Percentiles rank a stretch among this genome's conserved stretches.
These are phyloP conservation scores for Metschnikowia cerradonensis DNA, from an alignment of 805 yeast genomes.

Conservation along the genomic window DNA sequence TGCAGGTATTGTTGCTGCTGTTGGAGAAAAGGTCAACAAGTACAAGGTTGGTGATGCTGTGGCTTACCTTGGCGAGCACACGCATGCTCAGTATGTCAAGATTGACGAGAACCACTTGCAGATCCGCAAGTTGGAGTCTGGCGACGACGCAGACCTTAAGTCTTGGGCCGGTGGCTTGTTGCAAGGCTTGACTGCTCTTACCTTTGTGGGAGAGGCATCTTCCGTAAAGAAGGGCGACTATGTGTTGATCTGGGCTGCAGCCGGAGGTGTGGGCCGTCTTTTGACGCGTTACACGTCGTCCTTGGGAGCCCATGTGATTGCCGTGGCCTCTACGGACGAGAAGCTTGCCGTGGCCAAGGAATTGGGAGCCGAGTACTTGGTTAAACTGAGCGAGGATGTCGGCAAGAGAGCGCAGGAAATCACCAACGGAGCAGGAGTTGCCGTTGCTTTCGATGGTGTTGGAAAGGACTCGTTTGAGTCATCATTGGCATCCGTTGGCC, in stretches of 20 bases:
- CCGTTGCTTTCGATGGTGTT: conserved; percentile 66
- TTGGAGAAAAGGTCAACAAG: conserved; percentile 54
- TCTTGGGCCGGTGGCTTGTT: conserved; percentile 57
- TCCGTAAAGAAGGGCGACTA: conserved; percentile 64
- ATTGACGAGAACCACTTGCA: conserved; percentile 27
- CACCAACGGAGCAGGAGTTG: conserved; percentile 65
- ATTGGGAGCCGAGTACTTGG: conserved; percentile 72
- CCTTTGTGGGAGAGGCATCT: conserved; percentile 65
- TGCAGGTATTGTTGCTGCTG: conserved; percentile 61
- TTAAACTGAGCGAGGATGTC: conserved; percentile 58
- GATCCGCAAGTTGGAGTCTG: conserved; percentile 31
- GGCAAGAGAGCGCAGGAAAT: conserved; percentile 51
- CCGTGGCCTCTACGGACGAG: conserved; percentile 73
- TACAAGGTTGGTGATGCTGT: conserved; percentile 69
- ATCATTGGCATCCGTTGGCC: conserved; percentile 56
- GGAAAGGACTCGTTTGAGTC: conserved; percentile 74
- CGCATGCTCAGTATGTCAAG: conserved; percentile 76
- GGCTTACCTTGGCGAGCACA: conserved; percentile 45
- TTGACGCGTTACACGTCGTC: conserved; percentile 58
- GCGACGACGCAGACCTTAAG: conserved; percentile 46
- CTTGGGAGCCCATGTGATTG: conserved; percentile 79
- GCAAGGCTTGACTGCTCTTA: conserved; percentile 78
- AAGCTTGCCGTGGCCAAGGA: conserved; percentile 63
- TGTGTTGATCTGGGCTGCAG: conserved; percentile 85
- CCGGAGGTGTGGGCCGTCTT: conserved; percentile 87